Base-by-base conservation (phyloP, 148 eudicot genomes). In the Gaultheria prostrata region DNA sequence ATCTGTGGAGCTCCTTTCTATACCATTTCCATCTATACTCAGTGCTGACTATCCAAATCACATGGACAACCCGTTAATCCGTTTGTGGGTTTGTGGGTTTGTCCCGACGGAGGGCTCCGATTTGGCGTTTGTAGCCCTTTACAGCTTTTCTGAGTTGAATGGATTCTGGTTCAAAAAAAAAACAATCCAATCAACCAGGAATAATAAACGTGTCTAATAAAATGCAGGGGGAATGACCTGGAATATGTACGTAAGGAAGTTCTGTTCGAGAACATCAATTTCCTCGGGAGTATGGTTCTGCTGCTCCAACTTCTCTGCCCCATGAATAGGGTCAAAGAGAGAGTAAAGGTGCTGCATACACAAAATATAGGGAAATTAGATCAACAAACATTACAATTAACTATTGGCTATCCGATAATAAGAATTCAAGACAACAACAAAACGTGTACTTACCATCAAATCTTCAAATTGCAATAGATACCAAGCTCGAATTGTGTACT, bases 401-500 rank as follows among this genome's bases (percentile, higher is more conserved):
- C 15, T 65, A 65, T 65, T 14, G 4, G 35, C 17, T 65, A 65
- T 65, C 71, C 0, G 35, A 14, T 65, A 24, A 26, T 28, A 26
- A 65, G 35, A 24, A 28, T 11, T 65, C 67, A 1, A 61, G 67
- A n/a, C 9, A n/a, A 57, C 24, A 63, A 65, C 15, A 65, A 65
- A 28, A 26, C 71, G 26, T 11, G 33, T 28, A 11, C 35, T 65
- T 26, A 26, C 98, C 98, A 94, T 94, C 80, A 94, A 90, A 91
- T 94, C 98, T 88, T 94, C 98, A 85, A 94, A 94, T 75, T 94
- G 96, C 45, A 94, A 84, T 75, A 90, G 89, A 86, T 93, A 93
- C 98, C 98, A 94, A 49, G 98, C 98, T 57, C 96, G 92, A 82
- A 94, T 86, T 50, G 95, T 93, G 86, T 94, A 94, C 85, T 94